A percentile compares a stretch with the other conserved stretches of the same genome.
Evolutionary conservation across 1,284 basidiomycete species (phyloP).

Genomic region (Microbotryum lychnidis-dioicae): DNA sequence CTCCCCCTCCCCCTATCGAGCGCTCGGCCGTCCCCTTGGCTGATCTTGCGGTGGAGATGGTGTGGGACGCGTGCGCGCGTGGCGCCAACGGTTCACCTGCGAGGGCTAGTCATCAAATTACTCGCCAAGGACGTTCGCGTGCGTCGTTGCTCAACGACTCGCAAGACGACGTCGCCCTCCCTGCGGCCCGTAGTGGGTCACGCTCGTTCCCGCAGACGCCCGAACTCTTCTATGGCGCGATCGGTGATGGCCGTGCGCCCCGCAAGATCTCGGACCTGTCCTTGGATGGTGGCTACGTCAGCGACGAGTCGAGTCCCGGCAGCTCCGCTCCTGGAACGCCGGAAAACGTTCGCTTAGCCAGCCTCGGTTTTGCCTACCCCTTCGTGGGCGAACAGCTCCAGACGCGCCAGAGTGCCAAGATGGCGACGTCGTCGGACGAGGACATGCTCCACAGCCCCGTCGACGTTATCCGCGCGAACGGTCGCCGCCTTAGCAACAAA

Average conservation of each 20-base stretch:
- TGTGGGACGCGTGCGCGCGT: constrained; percentile 32
- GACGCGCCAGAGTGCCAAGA: not conserved
- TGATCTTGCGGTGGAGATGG: constrained; percentile 33
- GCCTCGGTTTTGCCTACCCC: constrained; percentile 17
- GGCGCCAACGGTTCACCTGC: constrained; percentile 15
- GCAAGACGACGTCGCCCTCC: no score
- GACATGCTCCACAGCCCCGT: constrained; percentile 8
- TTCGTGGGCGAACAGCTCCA: constrained; percentile 7
- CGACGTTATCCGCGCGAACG: not conserved
- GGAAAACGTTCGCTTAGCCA: constrained; percentile 19
- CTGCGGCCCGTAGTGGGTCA: not conserved
- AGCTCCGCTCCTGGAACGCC: constrained; percentile 33
- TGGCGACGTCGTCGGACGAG: not conserved
- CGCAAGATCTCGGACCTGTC: constrained; percentile 10
- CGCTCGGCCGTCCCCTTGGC: constrained; percentile 34
- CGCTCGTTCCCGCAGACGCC: constrained; percentile 18
- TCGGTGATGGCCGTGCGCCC: constrained; percentile 31
- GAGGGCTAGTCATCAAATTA: not conserved
- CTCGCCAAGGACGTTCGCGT: not conserved
- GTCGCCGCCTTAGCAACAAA: not conserved
- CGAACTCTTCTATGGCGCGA: constrained; percentile 30
- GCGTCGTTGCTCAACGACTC: not conserved
- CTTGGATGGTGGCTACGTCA: constrained; percentile 16
- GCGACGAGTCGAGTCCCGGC: constrained; percentile 24
- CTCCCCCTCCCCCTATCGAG: constrained; percentile 34